Evolutionary conservation across 306 rosid genomes (phyloP).

Genomic region (Malus sieversii): DNA sequence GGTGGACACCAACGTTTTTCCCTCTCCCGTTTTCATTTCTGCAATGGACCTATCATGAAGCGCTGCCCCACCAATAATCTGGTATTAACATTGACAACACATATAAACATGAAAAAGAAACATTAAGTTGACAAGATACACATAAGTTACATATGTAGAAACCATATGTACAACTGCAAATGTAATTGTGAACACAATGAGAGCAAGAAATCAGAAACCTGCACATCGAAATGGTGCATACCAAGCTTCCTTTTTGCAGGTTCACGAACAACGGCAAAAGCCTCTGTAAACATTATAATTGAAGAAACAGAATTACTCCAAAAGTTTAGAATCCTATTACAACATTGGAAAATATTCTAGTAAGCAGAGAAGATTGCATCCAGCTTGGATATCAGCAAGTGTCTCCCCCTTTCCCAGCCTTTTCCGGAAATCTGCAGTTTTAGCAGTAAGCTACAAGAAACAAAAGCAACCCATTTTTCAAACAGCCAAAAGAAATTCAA

Average conservation of each 20-base stretch:
- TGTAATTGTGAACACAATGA: neutral
- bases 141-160: neutral
- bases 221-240: slow-evolving; percentile 98
- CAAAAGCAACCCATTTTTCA: neutral
- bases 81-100: slow-evolving; percentile 17
- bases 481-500: neutral
- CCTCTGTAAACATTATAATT: slow-evolving; percentile 49
- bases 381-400: slow-evolving; percentile 86
- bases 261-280: slow-evolving; percentile 96
- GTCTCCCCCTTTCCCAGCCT: slow-evolving; percentile 62
- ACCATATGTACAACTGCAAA: neutral
- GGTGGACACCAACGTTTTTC: slow-evolving; percentile 90
- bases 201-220: slow-evolving; percentile 33
- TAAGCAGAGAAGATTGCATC: slow-evolving; percentile 20
- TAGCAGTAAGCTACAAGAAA: slow-evolving; percentile 43
- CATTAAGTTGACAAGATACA: neutral
- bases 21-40: slow-evolving; percentile 98
- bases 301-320: neutral
- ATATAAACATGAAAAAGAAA: neutral
- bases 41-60: slow-evolving; percentile 97
- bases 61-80: slow-evolving; percentile 97
- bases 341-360: neutral
- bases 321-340: neutral
- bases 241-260: slow-evolving; percentile 90
- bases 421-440: slow-evolving; percentile 65